Percentiles rank a stretch among this genome's conserved stretches.
Evolutionary conservation across 805 yeast species (phyloP).

Genomic region (Komagataella pastoris): DNA sequence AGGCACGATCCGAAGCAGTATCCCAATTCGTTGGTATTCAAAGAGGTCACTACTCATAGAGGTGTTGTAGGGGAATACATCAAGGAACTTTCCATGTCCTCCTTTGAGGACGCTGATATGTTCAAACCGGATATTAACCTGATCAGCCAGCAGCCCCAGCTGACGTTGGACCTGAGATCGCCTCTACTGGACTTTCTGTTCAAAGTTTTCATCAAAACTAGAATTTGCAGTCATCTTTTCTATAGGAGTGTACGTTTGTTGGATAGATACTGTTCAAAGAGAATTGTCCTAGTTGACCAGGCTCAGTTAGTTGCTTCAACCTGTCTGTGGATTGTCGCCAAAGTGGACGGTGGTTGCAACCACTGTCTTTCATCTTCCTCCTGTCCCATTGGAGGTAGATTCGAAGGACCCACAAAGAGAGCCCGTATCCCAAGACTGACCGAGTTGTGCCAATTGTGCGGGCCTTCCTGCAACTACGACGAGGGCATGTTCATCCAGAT

Average conservation of each 20-base stretch:
- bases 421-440: constrained; percentile 60
- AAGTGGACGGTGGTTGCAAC: constrained; percentile 63
- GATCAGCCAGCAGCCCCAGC: constrained; percentile 70
- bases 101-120: constrained; percentile 19
- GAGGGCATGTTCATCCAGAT: constrained; percentile 54
- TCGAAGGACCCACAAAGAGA: constrained; percentile 59
- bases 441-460: constrained; percentile 64
- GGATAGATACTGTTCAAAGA: constrained; percentile 71
- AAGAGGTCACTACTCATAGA: constrained; percentile 35
- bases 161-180: constrained; percentile 45
- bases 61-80: constrained; percentile 35
- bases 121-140: constrained; percentile 36
- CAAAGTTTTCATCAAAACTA: constrained; percentile 44
- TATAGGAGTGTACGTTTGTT: constrained; percentile 52
- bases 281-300: constrained; percentile 65
- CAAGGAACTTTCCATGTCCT: constrained; percentile 30
- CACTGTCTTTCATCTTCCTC: constrained; percentile 42
- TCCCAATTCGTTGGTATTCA: constrained; percentile 32
- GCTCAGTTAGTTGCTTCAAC: constrained; percentile 73
- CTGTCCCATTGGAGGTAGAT: constrained; percentile 45
- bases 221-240: constrained; percentile 48
- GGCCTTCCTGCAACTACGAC: constrained; percentile 43
- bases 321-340: constrained; percentile 76
- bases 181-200: constrained; percentile 59
- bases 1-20: constrained; percentile 29